A percentile compares a stretch with the other conserved stretches of the same genome.
phyloP scores from a whole-genome alignment of 1,284 basidiomycete species.

The Pyrrhoderma lamaoense region DNA sequence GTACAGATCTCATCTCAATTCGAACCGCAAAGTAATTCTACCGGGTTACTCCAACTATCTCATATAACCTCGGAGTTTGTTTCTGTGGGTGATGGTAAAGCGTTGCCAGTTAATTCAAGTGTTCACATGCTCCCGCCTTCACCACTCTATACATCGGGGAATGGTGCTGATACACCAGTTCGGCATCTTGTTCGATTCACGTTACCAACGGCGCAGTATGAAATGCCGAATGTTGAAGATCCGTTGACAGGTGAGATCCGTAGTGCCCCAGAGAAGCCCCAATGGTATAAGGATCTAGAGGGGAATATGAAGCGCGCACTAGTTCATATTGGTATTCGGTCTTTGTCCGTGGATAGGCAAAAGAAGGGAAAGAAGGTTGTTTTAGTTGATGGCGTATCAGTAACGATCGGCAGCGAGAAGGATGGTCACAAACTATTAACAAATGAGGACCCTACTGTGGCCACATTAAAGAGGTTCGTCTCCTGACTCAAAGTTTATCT shows the following conservation, averaged over 20 bases:
- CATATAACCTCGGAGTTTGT: background rate
- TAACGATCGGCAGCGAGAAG: conserved; percentile 65
- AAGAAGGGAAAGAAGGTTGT: conserved; percentile 29
- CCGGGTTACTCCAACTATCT: conserved; percentile 2
- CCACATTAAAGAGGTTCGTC: conserved; percentile 54
- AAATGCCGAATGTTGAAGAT: conserved; percentile 66
- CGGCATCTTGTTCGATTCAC: conserved; percentile 71
- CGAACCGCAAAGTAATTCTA: background rate
- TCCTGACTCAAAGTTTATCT: background rate
- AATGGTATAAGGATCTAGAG: conserved; percentile 50
- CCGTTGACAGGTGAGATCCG: conserved; percentile 71
- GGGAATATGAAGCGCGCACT: conserved; percentile 62
- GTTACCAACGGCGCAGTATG: conserved; percentile 77
- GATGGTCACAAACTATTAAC: conserved; percentile 49
- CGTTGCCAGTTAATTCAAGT: conserved; percentile 12
- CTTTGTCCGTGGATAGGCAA: conserved; percentile 23
- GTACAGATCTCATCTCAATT: conserved; percentile 40
- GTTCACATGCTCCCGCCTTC: conserved; percentile 15
- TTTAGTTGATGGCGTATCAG: conserved; percentile 46
- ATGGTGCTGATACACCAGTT: conserved; percentile 52
- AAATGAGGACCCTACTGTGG: conserved; percentile 39
- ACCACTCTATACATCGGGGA: conserved; percentile 62
- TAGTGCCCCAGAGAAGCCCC: conserved; percentile 58
- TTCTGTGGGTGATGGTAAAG: background rate
- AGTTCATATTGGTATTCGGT: conserved; percentile 30